Evolutionary conservation across 768 basidiomycete genomes (phyloP).

Genomic region (Kwoniella sp.): DNA sequence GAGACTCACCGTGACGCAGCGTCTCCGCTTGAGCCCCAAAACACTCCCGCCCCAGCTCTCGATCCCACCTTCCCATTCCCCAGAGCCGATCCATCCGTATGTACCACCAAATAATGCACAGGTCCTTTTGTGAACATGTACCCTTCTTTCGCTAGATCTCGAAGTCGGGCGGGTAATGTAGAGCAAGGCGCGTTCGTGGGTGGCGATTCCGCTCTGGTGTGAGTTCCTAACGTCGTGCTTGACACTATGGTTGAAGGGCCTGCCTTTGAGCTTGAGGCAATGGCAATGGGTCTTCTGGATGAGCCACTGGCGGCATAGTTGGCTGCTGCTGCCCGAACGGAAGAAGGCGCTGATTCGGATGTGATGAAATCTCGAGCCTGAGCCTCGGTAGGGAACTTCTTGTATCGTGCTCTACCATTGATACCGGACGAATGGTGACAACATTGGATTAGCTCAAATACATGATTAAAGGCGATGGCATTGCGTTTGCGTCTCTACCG

Average conservation of each 20-base stretch:
- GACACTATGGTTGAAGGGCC: slow-evolving; percentile 1
- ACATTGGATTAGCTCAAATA: slow-evolving; percentile 1
- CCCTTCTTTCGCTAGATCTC: slow-evolving; percentile 26
- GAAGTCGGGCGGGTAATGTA: slow-evolving; percentile 20
- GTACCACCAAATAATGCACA: slow-evolving; percentile 61
- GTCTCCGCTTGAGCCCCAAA: slow-evolving; percentile 66
- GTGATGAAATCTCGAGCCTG: slow-evolving; percentile 66
- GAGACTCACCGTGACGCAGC: slow-evolving; percentile 39
- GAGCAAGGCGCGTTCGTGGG: slow-evolving; percentile 17
- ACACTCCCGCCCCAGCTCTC: slow-evolving; percentile 82
- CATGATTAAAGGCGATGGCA: no score
- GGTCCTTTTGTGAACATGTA: slow-evolving; percentile 34
- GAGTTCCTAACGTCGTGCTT: no score
- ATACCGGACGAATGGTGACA: neutral
- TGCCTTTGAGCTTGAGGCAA: neutral
- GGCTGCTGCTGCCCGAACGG: neutral
- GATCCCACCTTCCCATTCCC: slow-evolving; percentile 73
- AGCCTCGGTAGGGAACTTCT: slow-evolving; percentile 65
- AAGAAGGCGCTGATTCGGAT: slow-evolving; percentile 9
- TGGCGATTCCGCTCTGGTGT: slow-evolving; percentile 26
- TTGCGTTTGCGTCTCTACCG: no score
- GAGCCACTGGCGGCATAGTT: neutral
- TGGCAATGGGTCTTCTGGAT: neutral
- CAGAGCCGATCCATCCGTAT: slow-evolving; percentile 83
- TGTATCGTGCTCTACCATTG: slow-evolving; percentile 61